These are phyloP conservation scores for Fraxinus quadrangulata DNA, from an alignment of 257 asterid genomes.

Conservation along the genomic window DNA sequence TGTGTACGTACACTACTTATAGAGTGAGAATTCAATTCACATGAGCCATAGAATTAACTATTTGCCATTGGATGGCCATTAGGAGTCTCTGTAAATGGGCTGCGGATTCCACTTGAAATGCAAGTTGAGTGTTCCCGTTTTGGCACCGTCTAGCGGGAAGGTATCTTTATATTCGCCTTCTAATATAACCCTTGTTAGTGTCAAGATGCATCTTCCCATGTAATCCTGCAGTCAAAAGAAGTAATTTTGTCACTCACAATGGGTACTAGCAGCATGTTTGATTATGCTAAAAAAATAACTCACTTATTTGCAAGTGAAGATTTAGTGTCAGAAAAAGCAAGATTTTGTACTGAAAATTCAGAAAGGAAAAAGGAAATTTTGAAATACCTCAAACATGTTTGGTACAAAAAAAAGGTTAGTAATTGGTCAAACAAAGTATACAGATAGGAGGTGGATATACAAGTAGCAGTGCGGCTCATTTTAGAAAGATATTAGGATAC, in stretches of 20 bases:
- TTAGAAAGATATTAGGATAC: not conserved
- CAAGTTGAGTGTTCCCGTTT: slow-evolving; percentile 77
- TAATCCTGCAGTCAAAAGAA: slow-evolving; percentile 57
- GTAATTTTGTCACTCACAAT: not conserved
- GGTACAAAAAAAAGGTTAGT: not conserved
- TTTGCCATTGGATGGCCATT: slow-evolving; percentile 15
- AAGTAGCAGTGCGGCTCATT: not conserved
- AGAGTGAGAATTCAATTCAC: slow-evolving; percentile 2
- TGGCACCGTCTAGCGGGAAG: slow-evolving; percentile 69
- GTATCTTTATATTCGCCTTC: slow-evolving; percentile 80
- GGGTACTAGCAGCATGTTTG: not conserved
- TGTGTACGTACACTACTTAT: slow-evolving; percentile 11
- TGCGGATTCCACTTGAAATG: slow-evolving; percentile 91
- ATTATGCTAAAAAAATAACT: not conserved
- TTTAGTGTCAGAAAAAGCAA: not conserved
- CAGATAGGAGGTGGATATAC: not conserved
- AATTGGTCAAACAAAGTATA: not conserved
- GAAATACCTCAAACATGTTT: not conserved
- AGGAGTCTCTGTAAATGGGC: slow-evolving; percentile 73
- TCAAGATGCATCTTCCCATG: slow-evolving; percentile 91
- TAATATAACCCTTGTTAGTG: slow-evolving; percentile 79
- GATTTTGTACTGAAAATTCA: not conserved
- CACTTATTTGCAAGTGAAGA: not conserved
- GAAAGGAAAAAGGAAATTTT: not conserved
- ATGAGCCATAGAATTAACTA: not conserved